Evolutionary conservation across 106 monocot genomes (phyloP), one percentile per base, ranked within the genome.

Genomic region (Acorus calamus): DNA sequence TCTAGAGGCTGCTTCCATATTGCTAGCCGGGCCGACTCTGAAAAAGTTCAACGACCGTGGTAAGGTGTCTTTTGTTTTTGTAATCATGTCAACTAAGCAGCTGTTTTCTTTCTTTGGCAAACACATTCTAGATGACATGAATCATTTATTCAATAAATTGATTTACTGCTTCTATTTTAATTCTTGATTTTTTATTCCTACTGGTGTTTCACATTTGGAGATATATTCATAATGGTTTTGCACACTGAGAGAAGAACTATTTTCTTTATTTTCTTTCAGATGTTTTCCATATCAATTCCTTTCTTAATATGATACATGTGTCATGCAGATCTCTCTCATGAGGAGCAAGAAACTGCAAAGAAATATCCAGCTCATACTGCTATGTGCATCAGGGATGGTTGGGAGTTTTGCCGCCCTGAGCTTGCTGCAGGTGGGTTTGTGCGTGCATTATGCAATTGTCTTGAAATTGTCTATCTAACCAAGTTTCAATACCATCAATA

Each of bases 21-120:
- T 91, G 62, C 79, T 98, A 42, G 78, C 88, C 68, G 96, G 96
- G 42, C 83, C 91, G 28, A 87, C 87, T n/a, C 66, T 98, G 13
- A 98, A 91, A 70, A 91, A 85, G 75, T 98, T 98, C 55, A 98
- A 98, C 70, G 82, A 98, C 61, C 71, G 79, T 80, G 96, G 96
- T 98, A 91, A 28, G 28, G 28, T 28, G 28, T 28, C 28, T 28
- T 28, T 28, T 28, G 28, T 28, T 28, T 28, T 28, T 28, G 28
- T 28, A 28, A 28, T 28, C 28, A 28, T 28, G 28, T 28, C 28
- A 28, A 28, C 28, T 28, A 28, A 28, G 28, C 28, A 28, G 28
- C 28, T 28, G 1, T 28, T 28, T 28, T 28, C 28, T 28, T 28
- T 28, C 28, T 28, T 28, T 28, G 28, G 28, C 28, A 28, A 28